A percentile compares a stretch with the other conserved stretches of the same genome.
phyloP scores from a whole-genome alignment of 768 basidiomycete genomes.

The Tulasnella sp. region DNA sequence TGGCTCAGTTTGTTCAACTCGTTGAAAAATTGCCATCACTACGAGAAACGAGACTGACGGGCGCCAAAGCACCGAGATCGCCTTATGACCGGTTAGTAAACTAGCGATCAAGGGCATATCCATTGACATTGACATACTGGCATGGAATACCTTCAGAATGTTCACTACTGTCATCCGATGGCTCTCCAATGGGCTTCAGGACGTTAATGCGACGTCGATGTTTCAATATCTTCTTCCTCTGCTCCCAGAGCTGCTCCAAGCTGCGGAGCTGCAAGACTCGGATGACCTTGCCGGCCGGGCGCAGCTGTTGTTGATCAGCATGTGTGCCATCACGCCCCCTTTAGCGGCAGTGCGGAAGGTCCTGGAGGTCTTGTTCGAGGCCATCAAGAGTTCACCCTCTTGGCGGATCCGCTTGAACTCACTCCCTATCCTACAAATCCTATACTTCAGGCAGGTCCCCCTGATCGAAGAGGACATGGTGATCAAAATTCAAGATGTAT shows the following conservation, averaged over 20 bases:
- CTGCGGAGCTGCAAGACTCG: conserved; percentile 70
- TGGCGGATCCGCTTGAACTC: conserved; percentile 84
- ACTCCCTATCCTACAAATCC: conserved; percentile 74
- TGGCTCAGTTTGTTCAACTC: conserved; percentile 45
- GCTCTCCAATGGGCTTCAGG: conserved; percentile 63
- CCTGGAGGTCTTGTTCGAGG: conserved; percentile 59
- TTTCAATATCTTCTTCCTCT: conserved; percentile 77
- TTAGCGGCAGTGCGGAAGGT: conserved; percentile 54
- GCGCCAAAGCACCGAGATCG: conserved; percentile 70
- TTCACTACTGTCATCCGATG: conserved; percentile 63
- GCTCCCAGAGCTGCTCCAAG: conserved; percentile 63
- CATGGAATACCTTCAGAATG: conserved; percentile 21
- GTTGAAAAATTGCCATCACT: conserved; percentile 54
- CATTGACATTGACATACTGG: not conserved
- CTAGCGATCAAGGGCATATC: no score
- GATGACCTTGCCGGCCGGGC: conserved; percentile 56
- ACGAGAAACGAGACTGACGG: conserved; percentile 59
- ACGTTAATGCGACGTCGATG: conserved; percentile 59
- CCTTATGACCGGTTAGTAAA: conserved; percentile 61
- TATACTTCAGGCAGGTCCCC: conserved; percentile 84
- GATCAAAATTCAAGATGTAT: conserved; percentile 68
- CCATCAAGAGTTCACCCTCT: conserved; percentile 71
- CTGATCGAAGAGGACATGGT: conserved; percentile 65
- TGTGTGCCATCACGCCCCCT: conserved; percentile 79
- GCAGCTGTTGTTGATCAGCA: conserved; percentile 59